A percentile compares a stretch with the other conserved stretches of the same genome.
These are phyloP conservation scores for Cynanchum wilfordii DNA, from an alignment of 257 asterid species.

Conservation along the genomic window DNA sequence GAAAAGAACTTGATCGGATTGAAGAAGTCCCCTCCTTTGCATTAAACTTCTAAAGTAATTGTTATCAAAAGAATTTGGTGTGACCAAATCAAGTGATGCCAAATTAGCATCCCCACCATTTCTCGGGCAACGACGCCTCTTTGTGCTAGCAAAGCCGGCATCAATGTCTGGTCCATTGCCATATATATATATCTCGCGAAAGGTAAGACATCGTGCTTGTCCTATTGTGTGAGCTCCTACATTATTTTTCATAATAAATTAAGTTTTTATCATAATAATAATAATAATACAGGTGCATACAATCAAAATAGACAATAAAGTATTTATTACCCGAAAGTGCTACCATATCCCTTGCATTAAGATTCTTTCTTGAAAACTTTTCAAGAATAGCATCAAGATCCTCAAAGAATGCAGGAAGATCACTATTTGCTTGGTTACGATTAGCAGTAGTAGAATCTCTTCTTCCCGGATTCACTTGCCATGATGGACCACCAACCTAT, in stretches of 20 bases:
- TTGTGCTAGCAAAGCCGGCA: conserved; percentile 30
- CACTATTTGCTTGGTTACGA: conserved; percentile 15
- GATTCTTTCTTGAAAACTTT: conserved; percentile 14
- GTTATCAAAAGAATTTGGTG: conserved; percentile 20
- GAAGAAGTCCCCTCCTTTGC: conserved; percentile 22
- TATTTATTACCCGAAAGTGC: conserved; percentile 21
- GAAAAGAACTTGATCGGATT: conserved; percentile 27
- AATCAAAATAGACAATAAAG: no score
- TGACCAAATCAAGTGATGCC: conserved; percentile 32
- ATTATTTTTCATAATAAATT: neutral
- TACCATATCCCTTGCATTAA: conserved; percentile 29
- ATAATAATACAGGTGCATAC: no score
- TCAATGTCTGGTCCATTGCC: conserved; percentile 31
- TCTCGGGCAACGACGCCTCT: conserved; percentile 22
- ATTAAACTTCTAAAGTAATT: conserved; percentile 22
- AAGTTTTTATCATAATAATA: no score
- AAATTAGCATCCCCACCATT: conserved; percentile 21
- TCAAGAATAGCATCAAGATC: conserved; percentile 9
- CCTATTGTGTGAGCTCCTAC: conserved; percentile 35
- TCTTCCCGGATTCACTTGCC: conserved; percentile 13
- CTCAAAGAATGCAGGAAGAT: conserved; percentile 22
- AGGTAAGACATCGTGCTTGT: conserved; percentile 25
- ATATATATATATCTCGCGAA: conserved; percentile 21
- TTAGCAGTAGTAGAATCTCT: conserved; percentile 31
- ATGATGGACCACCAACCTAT: conserved; percentile 37